These are phyloP conservation scores for Saksenaea oblongispora DNA, from an alignment of 371 early-diverging fungal genomes.

Conservation along the genomic window DNA sequence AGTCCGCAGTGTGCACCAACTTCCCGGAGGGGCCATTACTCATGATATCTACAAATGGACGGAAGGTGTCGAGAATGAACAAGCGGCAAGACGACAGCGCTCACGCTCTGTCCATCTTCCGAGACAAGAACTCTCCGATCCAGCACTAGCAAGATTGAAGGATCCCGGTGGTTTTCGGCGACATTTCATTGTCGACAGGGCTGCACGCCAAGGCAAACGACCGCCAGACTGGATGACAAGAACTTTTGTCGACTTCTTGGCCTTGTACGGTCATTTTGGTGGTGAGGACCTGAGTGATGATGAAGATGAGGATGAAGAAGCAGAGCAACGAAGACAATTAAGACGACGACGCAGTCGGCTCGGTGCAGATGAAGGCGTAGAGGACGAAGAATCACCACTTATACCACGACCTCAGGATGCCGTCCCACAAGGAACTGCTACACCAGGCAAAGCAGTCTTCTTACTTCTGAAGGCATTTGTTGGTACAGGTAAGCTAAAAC, in stretches of 20 bases:
- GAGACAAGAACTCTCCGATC: slow-evolving; percentile 32
- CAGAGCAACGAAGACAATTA: slow-evolving; percentile 29
- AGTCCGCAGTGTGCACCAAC: slow-evolving; percentile 34
- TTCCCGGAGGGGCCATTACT: slow-evolving; percentile 52
- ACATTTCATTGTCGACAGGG: slow-evolving; percentile 76
- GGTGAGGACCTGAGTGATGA: slow-evolving; percentile 91
- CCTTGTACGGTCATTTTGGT: slow-evolving; percentile 93
- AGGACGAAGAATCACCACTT: slow-evolving; percentile 46
- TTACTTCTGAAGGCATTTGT: slow-evolving; percentile 77
- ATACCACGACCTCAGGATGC: slow-evolving; percentile 41
- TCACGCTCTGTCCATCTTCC: slow-evolving; percentile 37
- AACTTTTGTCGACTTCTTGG: slow-evolving; percentile 92
- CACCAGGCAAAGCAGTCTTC: slow-evolving; percentile 72
- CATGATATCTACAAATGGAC: slow-evolving; percentile 67
- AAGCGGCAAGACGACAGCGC: slow-evolving; percentile 33
- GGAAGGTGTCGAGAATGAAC: slow-evolving; percentile 35
- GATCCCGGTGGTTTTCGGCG: slow-evolving; percentile 92
- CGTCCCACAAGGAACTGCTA: slow-evolving; percentile 66
- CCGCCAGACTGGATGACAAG: slow-evolving; percentile 74
- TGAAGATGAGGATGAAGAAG: slow-evolving; percentile 67
- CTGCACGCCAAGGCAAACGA: slow-evolving; percentile 62
- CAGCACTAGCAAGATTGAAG: slow-evolving; percentile 39
- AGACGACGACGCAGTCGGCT: slow-evolving; percentile 13
- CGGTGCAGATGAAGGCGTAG: slow-evolving; percentile 1
- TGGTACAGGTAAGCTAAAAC: slow-evolving; percentile 61